Evolutionary conservation across 139 green algal species (phyloP).

Genomic region (Gonium pectorale): DNA sequence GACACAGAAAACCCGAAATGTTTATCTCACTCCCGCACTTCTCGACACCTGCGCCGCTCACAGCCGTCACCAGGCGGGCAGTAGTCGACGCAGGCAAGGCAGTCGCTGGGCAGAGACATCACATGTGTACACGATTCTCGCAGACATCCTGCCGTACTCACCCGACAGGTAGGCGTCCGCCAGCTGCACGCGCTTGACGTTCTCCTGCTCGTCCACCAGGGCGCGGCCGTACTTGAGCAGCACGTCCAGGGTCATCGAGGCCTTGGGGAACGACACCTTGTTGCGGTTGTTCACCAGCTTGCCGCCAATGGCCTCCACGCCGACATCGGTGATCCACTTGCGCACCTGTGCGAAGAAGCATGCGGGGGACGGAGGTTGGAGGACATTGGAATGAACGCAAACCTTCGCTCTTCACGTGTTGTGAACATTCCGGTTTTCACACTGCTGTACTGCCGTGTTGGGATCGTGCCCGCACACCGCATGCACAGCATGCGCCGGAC

Average conservation of each 20-base stretch:
- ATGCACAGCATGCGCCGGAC: no score
- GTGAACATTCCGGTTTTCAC: no score
- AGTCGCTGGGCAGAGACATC: no score
- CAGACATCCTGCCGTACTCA: neutral
- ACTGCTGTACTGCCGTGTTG: no score
- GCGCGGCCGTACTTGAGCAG: slow-evolving; percentile 92
- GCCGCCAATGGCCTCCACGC: slow-evolving; percentile 91
- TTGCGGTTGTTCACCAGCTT: slow-evolving; percentile 92
- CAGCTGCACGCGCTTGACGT: slow-evolving; percentile 98
- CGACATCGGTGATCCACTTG: slow-evolving; percentile 84
- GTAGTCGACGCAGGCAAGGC: no score
- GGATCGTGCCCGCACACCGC: no score
- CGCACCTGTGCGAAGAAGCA: slow-evolving; percentile 62
- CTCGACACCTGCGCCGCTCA: no score
- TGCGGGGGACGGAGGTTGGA: neutral
- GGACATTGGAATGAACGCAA: no score
- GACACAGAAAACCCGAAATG: no score
- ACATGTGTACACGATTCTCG: neutral
- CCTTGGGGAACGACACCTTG: slow-evolving; percentile 87
- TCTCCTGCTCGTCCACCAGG: slow-evolving; percentile 97
- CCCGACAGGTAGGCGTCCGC: slow-evolving; percentile 92
- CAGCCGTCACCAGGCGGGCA: no score
- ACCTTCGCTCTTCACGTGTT: no score
- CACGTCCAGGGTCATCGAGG: slow-evolving; percentile 86
- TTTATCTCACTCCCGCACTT: no score